A percentile compares a stretch with the other conserved stretches of the same genome.
phyloP scores from a whole-genome alignment of 116 monocot species.

The Zostera marina region DNA sequence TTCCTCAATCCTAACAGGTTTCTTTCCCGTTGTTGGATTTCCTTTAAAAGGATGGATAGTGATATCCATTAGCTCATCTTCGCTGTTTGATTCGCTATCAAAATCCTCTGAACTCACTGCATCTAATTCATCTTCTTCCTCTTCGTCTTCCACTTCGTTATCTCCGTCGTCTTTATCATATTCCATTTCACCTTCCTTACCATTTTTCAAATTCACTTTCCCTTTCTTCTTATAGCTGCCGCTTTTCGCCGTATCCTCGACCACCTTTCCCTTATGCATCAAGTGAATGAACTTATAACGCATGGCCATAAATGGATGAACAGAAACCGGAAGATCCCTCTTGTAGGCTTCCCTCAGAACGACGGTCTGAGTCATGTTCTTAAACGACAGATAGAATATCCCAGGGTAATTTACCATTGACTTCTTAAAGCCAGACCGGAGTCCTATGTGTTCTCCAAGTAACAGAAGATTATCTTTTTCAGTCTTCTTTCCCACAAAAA shows the following conservation, averaged over 20 bases:
- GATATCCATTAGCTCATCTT: neutral
- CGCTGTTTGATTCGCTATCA: neutral
- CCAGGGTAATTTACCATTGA: constrained; percentile 56
- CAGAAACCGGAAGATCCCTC: constrained; percentile 55
- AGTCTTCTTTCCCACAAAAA: constrained; percentile 62
- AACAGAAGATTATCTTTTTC: constrained; percentile 48
- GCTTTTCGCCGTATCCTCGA: neutral
- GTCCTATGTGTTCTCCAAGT: constrained; percentile 34
- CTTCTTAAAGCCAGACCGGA: constrained; percentile 42
- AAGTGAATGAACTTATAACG: constrained; percentile 78
- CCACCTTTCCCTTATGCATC: constrained; percentile 25
- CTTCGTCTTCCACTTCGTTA: constrained; percentile 1
- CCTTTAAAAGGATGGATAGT: neutral
- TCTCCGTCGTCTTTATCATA: constrained; percentile 1
- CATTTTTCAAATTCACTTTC: neutral
- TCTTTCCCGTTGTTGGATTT: neutral
- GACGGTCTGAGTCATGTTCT: constrained; percentile 58
- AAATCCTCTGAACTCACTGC: neutral
- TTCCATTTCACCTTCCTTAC: neutral
- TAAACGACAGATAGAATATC: constrained; percentile 79
- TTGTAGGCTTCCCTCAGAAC: constrained; percentile 74
- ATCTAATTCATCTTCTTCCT: neutral
- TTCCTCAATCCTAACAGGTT: neutral
- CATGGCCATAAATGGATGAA: constrained; percentile 71
- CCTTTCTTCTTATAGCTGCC: neutral